Conservation (phyloP, 208 protist species). For the Blechomonas ayalai region DNA sequence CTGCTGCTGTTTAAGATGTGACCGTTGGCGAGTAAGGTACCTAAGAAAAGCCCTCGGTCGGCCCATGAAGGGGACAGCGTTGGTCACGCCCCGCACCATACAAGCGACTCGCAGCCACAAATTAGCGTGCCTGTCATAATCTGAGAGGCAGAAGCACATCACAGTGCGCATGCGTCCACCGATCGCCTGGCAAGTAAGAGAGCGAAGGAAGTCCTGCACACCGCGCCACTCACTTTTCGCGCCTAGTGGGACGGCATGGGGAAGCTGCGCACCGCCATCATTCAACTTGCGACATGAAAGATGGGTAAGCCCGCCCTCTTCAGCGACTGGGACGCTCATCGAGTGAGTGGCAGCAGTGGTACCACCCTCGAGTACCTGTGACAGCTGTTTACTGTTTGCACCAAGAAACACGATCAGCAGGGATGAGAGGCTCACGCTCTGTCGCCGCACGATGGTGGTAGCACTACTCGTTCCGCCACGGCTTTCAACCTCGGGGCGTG, state of each 20-base stretch:
- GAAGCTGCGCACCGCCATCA: neutral
- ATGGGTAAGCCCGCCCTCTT: neutral
- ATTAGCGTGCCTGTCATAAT: constrained; percentile 12
- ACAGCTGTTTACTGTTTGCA: constrained; percentile 8
- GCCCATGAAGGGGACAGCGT: constrained; percentile 8
- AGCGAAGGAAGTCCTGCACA: constrained; percentile 8
- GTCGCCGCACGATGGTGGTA: neutral
- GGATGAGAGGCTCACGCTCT: constrained; percentile 11
- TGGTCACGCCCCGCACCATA: constrained; percentile 1
- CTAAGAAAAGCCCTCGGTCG: constrained; percentile 9
- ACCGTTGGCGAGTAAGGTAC: too few species aligned
- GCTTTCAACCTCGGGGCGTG: neutral
- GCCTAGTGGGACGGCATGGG: too few species aligned
- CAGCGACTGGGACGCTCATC: neutral
- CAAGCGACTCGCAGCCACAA: constrained; percentile 11
- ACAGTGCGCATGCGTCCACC: constrained; percentile 12
- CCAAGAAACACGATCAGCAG: constrained; percentile 18
- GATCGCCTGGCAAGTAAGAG: constrained; percentile 8
- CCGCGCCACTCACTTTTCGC: constrained; percentile 6
- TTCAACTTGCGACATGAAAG: neutral
- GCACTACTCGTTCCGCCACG: neutral
- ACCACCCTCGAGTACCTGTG: constrained; percentile 2
- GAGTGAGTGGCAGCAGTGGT: too few species aligned
- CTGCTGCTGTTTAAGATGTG: constrained; percentile 3
- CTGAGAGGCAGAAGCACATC: constrained; percentile 17